Evolutionary conservation across 23 red algal species (phyloP), one percentile per base, ranked within the genome.

Genomic region (Cyanidiococcus yangmingshanensis): DNA sequence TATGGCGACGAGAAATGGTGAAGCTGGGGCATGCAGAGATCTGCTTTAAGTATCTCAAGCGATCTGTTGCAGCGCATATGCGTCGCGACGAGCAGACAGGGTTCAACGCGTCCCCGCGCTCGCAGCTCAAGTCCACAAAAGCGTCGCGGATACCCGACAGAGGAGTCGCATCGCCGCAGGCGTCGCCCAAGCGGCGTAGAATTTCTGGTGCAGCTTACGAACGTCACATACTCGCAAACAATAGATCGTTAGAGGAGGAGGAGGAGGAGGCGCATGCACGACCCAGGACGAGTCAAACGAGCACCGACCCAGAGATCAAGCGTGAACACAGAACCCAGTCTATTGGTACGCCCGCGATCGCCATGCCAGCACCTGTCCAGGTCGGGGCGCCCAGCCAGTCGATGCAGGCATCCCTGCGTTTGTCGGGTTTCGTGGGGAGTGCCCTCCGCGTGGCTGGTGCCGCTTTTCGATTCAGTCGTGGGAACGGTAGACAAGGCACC

Each of bases 371-470:
- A 21, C 21, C 45, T 7, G 45, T 15, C 12, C 12, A 7, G 7
- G 45, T 21, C 21, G 45, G 45, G 12, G 45, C 45, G 21, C 12
- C 45, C 7, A 21, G 45, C 45, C 12, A 15, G 12, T 7, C 12
- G 12, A 54, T 54, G 45, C 63, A 12, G 27, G 3, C 63, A 7
- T 71, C 63, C 12, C 32, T 35, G 3, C 63, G 63, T 29, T 71
- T 71, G 15, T 32, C 63, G n/a, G 63, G 63, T 71, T 71, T 71
- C 63, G 63, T 71, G 7, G 63, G 27, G 63, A 32, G 7, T 7
- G 63, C 63, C 3, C 63, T 71, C 7, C 63, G 63, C 27, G 63
- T 35, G 3, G 63, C 63, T 29, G 63, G 63, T 7, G 63, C 63
- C 12, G 63, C 63, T 7, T 71, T 71, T 35, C 63, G 63, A 7